A percentile compares a stretch with the other conserved stretches of the same genome.
phyloP scores from a whole-genome alignment of 352 stramenopile species.

The Thraustochytrium striatum region DNA sequence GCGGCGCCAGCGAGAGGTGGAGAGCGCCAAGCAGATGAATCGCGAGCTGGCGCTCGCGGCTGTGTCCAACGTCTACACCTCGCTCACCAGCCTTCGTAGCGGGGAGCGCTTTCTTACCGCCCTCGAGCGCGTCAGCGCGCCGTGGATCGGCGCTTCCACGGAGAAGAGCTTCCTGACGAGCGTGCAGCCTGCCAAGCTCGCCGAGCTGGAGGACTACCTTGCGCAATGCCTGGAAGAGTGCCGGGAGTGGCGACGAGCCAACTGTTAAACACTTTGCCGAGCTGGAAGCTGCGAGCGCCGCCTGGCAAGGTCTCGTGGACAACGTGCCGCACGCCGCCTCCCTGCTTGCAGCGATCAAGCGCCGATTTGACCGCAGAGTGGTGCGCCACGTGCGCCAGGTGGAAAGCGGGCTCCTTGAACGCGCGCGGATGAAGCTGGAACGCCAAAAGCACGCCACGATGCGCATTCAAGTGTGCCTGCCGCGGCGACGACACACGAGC shows the following conservation, averaged over 20 bases:
- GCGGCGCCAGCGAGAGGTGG: too few relatives aligned
- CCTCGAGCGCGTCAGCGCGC: not conserved
- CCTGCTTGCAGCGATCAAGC: not conserved
- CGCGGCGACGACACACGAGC: not conserved
- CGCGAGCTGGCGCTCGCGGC: too few relatives aligned
- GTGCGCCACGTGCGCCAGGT: not conserved
- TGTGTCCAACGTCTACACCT: too few relatives aligned
- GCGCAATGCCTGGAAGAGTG: not conserved
- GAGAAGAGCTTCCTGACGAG: constrained; percentile 6
- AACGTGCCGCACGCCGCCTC: not conserved
- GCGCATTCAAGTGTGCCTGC: not conserved
- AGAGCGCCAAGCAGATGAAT: too few relatives aligned
- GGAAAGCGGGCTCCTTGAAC: not conserved
- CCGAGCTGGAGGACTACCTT: not conserved
- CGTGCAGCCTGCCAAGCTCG: constrained; percentile 19
- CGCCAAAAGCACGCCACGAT: not conserved
- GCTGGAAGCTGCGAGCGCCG: constrained; percentile 11
- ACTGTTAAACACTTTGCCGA: not conserved
- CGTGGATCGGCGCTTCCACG: not conserved
- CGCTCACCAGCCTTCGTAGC: too few relatives aligned
- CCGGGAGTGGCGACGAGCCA: not conserved
- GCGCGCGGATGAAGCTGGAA: not conserved
- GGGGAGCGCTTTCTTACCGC: too few relatives aligned
- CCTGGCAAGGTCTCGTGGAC: constrained; percentile 42
- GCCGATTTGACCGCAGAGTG: not conserved